Conservation (phyloP, 352 stramenopile genomes). For the Phytophthora sp. region DNA sequence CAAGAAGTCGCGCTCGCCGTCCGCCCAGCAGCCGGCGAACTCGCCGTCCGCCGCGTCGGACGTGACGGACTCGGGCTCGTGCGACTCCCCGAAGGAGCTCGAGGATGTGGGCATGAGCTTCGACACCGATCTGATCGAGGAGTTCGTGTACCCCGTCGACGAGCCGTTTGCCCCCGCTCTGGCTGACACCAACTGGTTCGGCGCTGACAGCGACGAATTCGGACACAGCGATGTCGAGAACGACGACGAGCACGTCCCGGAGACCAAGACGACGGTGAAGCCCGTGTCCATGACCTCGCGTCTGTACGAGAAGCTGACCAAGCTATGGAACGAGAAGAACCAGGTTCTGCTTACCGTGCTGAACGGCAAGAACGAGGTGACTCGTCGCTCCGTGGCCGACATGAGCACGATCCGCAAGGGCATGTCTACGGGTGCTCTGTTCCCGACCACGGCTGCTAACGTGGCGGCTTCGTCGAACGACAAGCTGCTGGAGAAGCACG, state of each 20-base stretch:
- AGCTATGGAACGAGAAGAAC: constrained; percentile 87
- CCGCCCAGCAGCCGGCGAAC: constrained; percentile 23
- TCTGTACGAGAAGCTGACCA: constrained; percentile 81
- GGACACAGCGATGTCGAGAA: constrained; percentile 61
- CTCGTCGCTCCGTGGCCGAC: constrained; percentile 75
- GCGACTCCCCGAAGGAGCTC: constrained; percentile 53
- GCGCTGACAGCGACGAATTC: constrained; percentile 55
- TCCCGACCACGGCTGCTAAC: constrained; percentile 51
- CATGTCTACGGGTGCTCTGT: constrained; percentile 69
- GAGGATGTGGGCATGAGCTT: constrained; percentile 57
- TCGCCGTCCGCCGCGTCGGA: constrained; percentile 78
- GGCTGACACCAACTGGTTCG: constrained; percentile 73
- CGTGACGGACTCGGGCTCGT: constrained; percentile 70
- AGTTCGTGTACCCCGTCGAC: constrained; percentile 86
- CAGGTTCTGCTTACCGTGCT: constrained; percentile 79
- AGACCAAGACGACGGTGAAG: constrained; percentile 41
- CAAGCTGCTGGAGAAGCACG: constrained; percentile 42
- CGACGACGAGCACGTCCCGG: constrained; percentile 38
- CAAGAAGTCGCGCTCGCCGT: constrained; percentile 27
- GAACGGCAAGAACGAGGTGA: constrained; percentile 75
- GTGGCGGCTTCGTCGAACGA: constrained; percentile 31
- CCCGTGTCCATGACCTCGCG: constrained; percentile 65
- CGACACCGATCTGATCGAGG: constrained; percentile 75
- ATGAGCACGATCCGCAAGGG: constrained; percentile 83
- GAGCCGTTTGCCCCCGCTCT: constrained; percentile 68